Percentiles rank a stretch among this genome's conserved stretches.
phyloP scores from a whole-genome alignment of 2,329 filamentous ascomycete genomes.

The Paraphaeosphaeria sporulosa region DNA sequence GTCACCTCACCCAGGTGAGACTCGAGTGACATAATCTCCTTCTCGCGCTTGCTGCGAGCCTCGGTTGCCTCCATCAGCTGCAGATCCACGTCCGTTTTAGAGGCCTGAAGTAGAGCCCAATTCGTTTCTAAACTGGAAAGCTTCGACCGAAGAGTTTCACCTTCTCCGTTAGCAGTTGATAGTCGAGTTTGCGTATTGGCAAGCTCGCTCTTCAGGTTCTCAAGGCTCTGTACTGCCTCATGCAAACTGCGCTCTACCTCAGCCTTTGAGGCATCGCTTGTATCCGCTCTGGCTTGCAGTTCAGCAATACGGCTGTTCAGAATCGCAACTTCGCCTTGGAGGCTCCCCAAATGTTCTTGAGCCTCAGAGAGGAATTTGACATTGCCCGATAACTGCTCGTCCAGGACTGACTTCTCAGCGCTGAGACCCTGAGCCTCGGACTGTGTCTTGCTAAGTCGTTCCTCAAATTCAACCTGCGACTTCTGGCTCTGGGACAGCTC shows the following conservation, averaged over 20 bases:
- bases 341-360: slow-evolving; percentile 19
- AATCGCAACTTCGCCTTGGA: slow-evolving; percentile 18
- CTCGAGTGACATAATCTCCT: slow-evolving; percentile 23
- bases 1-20: slow-evolving; percentile 24
- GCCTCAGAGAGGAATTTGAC: slow-evolving; percentile 15
- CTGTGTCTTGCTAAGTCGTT: slow-evolving; percentile 13
- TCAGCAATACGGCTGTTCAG: slow-evolving; percentile 20
- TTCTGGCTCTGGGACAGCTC: slow-evolving; percentile 13
- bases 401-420: slow-evolving; percentile 10
- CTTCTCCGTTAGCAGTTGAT: slow-evolving; percentile 20
- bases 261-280: slow-evolving; percentile 16
- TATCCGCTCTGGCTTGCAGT: slow-evolving; percentile 20
- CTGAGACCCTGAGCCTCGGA: slow-evolving; percentile 8
- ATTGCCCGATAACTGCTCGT: slow-evolving; percentile 13
- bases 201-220: slow-evolving; percentile 17
- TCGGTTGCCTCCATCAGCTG: slow-evolving; percentile 23
- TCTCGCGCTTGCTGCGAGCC: slow-evolving; percentile 24
- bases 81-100: slow-evolving; percentile 32
- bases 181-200: slow-evolving; percentile 20
- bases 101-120: slow-evolving; percentile 18
- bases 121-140: slow-evolving; percentile 28
- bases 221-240: slow-evolving; percentile 12
- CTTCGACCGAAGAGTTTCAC: slow-evolving; percentile 19
- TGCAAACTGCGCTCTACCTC: slow-evolving; percentile 18
- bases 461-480: slow-evolving; percentile 23